Base-by-base conservation (phyloP, 2,329 filamentous ascomycete genomes). In the Clathrospora elynae region DNA sequence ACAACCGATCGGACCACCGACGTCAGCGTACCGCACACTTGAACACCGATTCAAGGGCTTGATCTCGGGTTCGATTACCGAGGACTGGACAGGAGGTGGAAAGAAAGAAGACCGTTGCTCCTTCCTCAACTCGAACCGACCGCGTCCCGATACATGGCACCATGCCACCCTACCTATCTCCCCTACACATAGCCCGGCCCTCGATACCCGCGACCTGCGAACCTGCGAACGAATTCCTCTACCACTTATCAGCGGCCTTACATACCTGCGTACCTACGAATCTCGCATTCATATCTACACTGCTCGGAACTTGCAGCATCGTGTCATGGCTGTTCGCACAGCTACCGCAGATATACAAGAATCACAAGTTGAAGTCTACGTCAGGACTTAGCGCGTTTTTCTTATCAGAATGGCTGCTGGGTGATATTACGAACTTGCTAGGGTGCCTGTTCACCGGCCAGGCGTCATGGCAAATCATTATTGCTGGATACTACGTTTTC, bases 291-390 rank as follows among this genome's bases (percentile, higher is more conserved):
- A 51, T 83, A 43, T 86, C 84, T 14, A 82, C 80, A 5, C 49
- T 78, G 2, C 73, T 86, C 38, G 84, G 84, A 13, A 77, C 75
- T 0, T 70, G 83, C 47, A 85, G 82, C 58, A 86, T 87, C 47
- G 55, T 84, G 35, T 80, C 83, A 29, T 87, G 84, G 84, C 75
- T 87, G 2, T 87, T 85, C 61, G 84, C 84, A 9, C 84, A 86
- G 64, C 71, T 86, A 18, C 84, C 84, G 2, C 84, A 87, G 59
- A 85, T 87, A 50, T 84, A 81, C 71, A 86, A 86, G 71, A 87
- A 87, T 61, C 81, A 82, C 61, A 74, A 75, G 37, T 65, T 85
- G 13, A 76, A 83, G 57, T 85, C 82, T 9, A 85, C 83, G 0
- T 82, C 82, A 1, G 83, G 84, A 0, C 64, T 87, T 24, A 85